Conservation (phyloP, 257 asterid genomes). For the Paraleonurus japonicus region DNA sequence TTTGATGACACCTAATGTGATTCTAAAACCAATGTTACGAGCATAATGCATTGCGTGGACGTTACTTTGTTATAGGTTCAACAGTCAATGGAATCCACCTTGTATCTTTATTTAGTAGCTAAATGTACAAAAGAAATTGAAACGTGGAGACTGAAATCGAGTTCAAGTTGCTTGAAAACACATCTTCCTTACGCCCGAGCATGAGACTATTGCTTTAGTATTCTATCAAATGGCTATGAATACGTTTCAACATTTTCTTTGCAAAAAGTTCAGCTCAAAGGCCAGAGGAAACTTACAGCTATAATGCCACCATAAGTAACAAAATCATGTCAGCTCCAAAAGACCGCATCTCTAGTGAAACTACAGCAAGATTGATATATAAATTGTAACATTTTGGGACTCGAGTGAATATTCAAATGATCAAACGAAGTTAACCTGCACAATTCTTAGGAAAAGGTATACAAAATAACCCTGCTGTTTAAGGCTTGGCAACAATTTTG, state of each 20-base stretch:
- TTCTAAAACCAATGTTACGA: not conserved
- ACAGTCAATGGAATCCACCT: not conserved
- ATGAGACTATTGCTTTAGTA: not conserved
- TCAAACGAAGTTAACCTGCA: not conserved
- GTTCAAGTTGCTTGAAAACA: no score
- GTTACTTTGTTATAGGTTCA: not conserved
- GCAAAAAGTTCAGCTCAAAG: not conserved
- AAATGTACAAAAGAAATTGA: not conserved
- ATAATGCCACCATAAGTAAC: not conserved
- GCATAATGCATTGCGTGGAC: not conserved
- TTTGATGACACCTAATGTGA: not conserved
- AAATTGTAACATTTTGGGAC: not conserved
- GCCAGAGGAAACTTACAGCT: not conserved
- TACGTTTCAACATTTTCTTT: not conserved
- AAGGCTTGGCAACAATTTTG: not conserved
- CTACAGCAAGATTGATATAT: conserved; percentile 2
- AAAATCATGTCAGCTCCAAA: conserved; percentile 3
- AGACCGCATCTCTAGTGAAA: not conserved
- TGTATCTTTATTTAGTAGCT: not conserved
- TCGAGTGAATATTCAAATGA: not conserved
- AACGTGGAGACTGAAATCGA: not conserved
- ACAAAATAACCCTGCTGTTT: not conserved
- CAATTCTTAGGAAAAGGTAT: not conserved
- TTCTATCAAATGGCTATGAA: not conserved
- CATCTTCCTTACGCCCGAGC: not conserved